A percentile compares a stretch with the other conserved stretches of the same genome.
These are phyloP conservation scores for Aspergillus intermedius DNA, from an alignment of 2,329 filamentous ascomycete genomes.

Conservation along the genomic window DNA sequence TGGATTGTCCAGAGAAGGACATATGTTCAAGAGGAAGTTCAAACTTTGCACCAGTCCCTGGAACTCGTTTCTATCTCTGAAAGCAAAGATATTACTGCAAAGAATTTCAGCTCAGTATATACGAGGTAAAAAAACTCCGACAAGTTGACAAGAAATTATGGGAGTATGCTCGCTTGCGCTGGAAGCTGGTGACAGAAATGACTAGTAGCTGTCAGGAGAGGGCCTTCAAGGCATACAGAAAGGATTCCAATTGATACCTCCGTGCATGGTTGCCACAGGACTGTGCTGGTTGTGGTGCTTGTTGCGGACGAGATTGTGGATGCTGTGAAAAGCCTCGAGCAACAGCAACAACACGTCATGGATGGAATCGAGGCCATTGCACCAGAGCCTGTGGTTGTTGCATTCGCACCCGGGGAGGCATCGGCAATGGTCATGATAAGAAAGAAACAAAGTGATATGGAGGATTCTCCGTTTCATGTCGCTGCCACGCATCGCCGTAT, in stretches of 20 bases:
- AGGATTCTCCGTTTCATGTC: neutral
- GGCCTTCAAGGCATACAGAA: neutral
- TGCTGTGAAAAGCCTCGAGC: conserved; percentile 3
- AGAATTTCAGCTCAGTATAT: neutral
- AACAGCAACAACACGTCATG: neutral
- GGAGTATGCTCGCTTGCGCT: too few species aligned
- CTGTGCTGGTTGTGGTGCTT: conserved; percentile 5
- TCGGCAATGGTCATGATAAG: neutral
- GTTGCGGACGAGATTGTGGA: conserved; percentile 6
- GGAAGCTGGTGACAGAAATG: neutral
- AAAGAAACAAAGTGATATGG: too few species aligned
- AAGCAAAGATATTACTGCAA: neutral
- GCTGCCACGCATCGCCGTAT: neutral
- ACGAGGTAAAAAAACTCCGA: neutral
- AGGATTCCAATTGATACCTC: neutral
- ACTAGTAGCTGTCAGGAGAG: neutral
- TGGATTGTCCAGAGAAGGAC: neutral
- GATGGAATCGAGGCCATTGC: neutral
- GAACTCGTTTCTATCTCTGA: neutral
- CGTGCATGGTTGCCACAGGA: conserved; percentile 4
- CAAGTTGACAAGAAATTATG: neutral
- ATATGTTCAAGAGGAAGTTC: neutral
- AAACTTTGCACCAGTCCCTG: neutral
- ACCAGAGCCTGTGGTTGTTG: neutral
- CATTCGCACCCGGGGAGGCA: neutral